Base-by-base conservation (phyloP, 2,329 filamentous ascomycete species). In the Paracamarosporium sp. region DNA sequence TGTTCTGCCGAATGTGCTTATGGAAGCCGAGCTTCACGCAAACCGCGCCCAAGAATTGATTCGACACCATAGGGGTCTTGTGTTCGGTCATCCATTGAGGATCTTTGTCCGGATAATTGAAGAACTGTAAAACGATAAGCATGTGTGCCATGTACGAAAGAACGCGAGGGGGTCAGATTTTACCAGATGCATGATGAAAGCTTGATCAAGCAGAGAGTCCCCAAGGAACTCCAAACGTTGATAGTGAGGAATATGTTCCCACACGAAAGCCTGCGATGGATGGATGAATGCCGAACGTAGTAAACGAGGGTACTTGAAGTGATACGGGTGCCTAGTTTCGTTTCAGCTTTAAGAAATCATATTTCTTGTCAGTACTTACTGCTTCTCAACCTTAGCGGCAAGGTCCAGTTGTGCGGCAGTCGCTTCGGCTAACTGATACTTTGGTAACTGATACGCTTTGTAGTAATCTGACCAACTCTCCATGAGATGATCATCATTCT, bases 21-120 rank as follows among this genome's bases (percentile, higher is more conserved):
- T 97, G 88, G 54, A 98, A 89, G 0, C 86, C 89, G 0, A 98
- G 84, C 46, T 86, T 84, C 3, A 96, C 91, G 57, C 90, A 90
- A 3, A 98, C 81, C 17, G 88, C 91, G 1, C 91, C 92, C 1
- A 97, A 83, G 71, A 98, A 99, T 59, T 93, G 93, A 79, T 99
- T 99, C 52, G 92, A 95, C 0, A 95, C 93, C 91, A 99, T 97
- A n/a, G 93, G 92, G 88, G 96, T 97, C 79, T 98, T 98, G 82
- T 98, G 94, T 77, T 98, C 95, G 0, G 95, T 98, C 57, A 99
- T 82, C 94, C 94, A 98, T 73, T 98, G 93, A 0, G 95, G 94
- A 69, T 97, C 93, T 56, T 90, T 91, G 50, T 86, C 81, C 0
- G 93, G 92, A 66, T 90, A 92, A 3, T 82, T 83, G 64, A 88